Evolutionary conservation across 371 early-diverging fungal genomes (phyloP), one percentile per base, ranked within the genome.

Genomic region (Mucor piriformis): DNA sequence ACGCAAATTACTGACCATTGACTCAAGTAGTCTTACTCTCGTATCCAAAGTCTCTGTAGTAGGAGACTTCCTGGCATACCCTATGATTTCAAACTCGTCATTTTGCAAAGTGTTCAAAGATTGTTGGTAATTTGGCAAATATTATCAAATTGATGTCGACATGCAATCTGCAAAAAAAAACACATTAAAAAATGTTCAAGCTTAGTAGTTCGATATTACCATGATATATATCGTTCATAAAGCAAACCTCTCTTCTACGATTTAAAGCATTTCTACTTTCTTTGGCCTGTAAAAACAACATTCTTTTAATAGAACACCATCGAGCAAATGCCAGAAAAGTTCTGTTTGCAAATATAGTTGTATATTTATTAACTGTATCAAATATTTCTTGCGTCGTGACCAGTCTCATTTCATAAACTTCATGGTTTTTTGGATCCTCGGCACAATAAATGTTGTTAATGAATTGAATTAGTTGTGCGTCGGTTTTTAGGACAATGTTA

Each of bases 21-120:
- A 54, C 23, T 54, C 13, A 24, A 62, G 37, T 29, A 62, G 63
- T 10, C 27, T 56, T 11, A 40, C 50, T 54, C 55, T 29, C 29
- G 21, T 56, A 50, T 55, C 57, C 18, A 43, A 13, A 51, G 50
- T 24, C 3, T 55, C 56, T 34, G 43, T n/a, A 43, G 57, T 52
- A 32, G 58, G 58, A 48, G 63, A 63, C 35, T 63, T 57, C 32
- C 63, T 38, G 32, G 49, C 63, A 52, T 63, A 63, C 27, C 54
- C 63, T 51, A 63, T 37, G 13, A 57, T 63, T 57, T 57, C 63
- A 54, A 42, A 53, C 25, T 35, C 58, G 44, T 52, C 27, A 18
- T 57, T 51, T 23, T 40, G 25, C 40, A 61, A 48, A 50, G 33
- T 54, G 54, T 49, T 61, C 24, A 57, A 58, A 12, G 56, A 47